Evolutionary conservation across 2,329 filamentous ascomycete genomes (phyloP).

Genomic region (Calonectria montana): DNA sequence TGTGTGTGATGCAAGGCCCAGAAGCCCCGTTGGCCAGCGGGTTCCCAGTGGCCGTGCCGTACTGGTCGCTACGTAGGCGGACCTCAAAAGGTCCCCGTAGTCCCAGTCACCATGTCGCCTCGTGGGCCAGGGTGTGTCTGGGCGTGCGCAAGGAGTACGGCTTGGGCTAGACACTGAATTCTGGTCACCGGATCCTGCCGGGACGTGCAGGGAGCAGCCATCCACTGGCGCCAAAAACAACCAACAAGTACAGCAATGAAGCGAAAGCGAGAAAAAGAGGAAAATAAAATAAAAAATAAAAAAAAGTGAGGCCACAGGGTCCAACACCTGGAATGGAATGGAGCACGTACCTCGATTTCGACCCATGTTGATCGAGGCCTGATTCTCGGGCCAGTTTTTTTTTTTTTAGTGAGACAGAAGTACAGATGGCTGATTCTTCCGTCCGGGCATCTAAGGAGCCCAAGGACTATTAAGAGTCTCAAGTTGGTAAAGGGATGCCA

Average conservation of each 20-base stretch:
- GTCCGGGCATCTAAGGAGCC: conserved; percentile 2
- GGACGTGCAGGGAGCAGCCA: conserved; percentile 8
- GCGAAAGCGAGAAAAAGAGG: not conserved
- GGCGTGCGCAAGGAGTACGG: conserved; percentile 6
- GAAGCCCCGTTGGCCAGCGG: conserved; percentile 13
- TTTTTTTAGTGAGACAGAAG: conserved; percentile 37
- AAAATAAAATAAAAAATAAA: conserved; percentile 1
- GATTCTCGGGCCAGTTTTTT: conserved; percentile 29
- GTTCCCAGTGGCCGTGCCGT: conserved; percentile 11
- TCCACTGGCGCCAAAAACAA: conserved; percentile 15
- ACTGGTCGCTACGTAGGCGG: conserved; percentile 3
- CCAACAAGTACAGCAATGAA: not conserved
- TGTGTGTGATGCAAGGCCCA: conserved; percentile 5
- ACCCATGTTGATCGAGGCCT: conserved; percentile 55
- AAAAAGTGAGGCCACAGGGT: conserved; percentile 21
- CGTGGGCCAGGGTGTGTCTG: conserved; percentile 15
- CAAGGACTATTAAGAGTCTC: conserved; percentile 3
- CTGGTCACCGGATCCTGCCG: conserved; percentile 8
- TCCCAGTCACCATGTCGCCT: conserved; percentile 14
- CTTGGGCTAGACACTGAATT: conserved; percentile 9
- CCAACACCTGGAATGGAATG: conserved; percentile 41
- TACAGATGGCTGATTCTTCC: conserved; percentile 10
- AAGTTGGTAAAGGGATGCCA: conserved; percentile 9
- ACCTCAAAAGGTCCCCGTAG: conserved; percentile 14
- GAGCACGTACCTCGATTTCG: conserved; percentile 65